A percentile compares a stretch with the other conserved stretches of the same genome.
Conservation (phyloP, 2,329 filamentous ascomycete species). For the Calonectria multiphialidica region DNA sequence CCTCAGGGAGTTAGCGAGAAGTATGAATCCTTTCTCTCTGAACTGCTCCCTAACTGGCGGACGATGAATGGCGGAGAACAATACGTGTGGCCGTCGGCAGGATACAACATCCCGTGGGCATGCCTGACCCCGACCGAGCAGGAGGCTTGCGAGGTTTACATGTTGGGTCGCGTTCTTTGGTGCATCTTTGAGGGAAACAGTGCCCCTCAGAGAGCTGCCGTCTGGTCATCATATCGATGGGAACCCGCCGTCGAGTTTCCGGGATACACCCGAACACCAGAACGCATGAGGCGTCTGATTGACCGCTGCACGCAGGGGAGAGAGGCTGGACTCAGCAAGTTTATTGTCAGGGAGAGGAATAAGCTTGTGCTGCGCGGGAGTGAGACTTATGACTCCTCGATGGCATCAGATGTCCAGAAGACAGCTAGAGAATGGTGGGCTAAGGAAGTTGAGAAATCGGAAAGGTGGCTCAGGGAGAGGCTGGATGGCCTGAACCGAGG, state of each 20-base stretch:
- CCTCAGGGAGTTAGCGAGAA: conserved; percentile 52
- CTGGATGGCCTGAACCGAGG: conserved; percentile 53
- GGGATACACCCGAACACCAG: conserved; percentile 61
- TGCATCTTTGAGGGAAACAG: conserved; percentile 72
- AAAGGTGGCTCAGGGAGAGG: conserved; percentile 59
- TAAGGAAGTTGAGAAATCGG: conserved; percentile 59
- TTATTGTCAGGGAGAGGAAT: conserved; percentile 59
- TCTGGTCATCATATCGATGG: conserved; percentile 70
- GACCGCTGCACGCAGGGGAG: conserved; percentile 65
- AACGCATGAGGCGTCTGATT: conserved; percentile 59
- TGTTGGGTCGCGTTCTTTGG: conserved; percentile 72
- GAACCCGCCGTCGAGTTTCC: conserved; percentile 70
- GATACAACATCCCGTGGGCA: conserved; percentile 70
- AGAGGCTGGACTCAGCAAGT: conserved; percentile 56
- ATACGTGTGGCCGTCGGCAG: conserved; percentile 60
- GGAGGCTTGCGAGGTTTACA: conserved; percentile 71
- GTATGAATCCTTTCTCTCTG: conserved; percentile 56
- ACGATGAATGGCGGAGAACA: conserved; percentile 53
- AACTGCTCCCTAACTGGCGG: conserved; percentile 62
- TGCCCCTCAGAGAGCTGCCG: conserved; percentile 66
- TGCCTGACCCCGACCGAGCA: conserved; percentile 64
- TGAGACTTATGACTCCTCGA: conserved; percentile 47
- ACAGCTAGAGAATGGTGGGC: conserved; percentile 62
- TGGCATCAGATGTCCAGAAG: conserved; percentile 50
- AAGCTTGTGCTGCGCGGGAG: conserved; percentile 57